Percentiles rank a stretch among this genome's conserved stretches.
These are phyloP conservation scores for Plasmodium fragile DNA, from an alignment of 169 alveolate species.

Conservation along the genomic window DNA sequence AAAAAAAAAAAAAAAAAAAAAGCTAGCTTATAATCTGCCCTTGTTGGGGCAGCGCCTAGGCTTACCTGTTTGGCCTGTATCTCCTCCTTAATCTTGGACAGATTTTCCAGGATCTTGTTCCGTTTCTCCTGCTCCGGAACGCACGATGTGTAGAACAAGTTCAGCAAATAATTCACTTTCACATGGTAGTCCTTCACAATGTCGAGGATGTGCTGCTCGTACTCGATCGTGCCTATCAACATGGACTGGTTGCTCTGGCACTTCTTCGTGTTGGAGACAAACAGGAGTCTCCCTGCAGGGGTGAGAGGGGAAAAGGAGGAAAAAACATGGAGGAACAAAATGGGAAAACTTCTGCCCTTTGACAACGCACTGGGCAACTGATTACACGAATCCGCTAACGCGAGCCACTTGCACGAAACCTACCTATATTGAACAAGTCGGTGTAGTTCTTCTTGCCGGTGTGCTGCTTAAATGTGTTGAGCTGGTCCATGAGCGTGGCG, in stretches of 20 bases:
- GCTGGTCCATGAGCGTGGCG: constrained; percentile 17
- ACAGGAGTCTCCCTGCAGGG: constrained; percentile 36
- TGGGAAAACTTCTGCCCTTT: not conserved
- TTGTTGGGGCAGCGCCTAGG: not conserved
- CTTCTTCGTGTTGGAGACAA: constrained; percentile 47
- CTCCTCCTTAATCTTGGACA: constrained; percentile 61
- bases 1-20: not conserved
- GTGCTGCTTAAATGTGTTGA: not conserved
- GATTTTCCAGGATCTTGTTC: constrained; percentile 46
- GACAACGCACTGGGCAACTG: not conserved
- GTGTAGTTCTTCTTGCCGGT: constrained; percentile 32
- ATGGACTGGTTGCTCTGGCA: constrained; percentile 69
- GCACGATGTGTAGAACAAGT: constrained; percentile 60
- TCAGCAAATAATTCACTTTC: constrained; percentile 58
- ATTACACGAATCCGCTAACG: not conserved
- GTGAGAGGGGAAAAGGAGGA: not conserved
- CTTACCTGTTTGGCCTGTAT: constrained; percentile 62
- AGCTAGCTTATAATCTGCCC: not conserved
- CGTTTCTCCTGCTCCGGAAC: constrained; percentile 60
- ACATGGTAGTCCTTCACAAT: constrained; percentile 68
- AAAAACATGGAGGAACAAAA: not conserved
- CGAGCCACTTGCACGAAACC: not conserved
- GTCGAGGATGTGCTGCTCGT: constrained; percentile 62
- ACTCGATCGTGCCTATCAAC: constrained; percentile 65
- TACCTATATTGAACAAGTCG: constrained; percentile 58